Evolutionary conservation across 148 eudicot genomes (phyloP).

Genomic region (Chenopodium formosanum): DNA sequence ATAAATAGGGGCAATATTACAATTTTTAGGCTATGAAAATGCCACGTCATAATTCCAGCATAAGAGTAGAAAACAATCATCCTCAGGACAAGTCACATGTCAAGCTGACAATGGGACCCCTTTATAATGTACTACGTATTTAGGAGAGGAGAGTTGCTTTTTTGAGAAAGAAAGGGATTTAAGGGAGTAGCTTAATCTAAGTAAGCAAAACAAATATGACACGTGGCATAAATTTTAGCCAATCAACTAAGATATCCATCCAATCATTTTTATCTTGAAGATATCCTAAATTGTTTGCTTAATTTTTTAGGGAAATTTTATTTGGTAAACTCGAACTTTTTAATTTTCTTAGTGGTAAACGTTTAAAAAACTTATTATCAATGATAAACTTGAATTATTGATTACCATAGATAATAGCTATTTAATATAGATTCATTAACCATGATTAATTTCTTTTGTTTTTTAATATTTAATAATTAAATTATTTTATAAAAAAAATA

Average conservation of each 20-base stretch:
- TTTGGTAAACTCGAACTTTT: too few relatives aligned
- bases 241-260: slow-evolving; percentile 17
- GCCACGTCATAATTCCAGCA: slow-evolving; percentile 20
- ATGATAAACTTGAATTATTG: too few relatives aligned
- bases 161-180: too few relatives aligned
- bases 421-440: too few relatives aligned
- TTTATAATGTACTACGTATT: background rate
- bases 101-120: background rate
- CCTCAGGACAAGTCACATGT: slow-evolving; percentile 28
- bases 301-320: too few relatives aligned
- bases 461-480: too few relatives aligned
- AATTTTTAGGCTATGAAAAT: slow-evolving; percentile 7
- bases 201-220: background rate
- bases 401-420: too few relatives aligned
- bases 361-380: too few relatives aligned
- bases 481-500: too few relatives aligned
- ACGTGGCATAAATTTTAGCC: slow-evolving; percentile 25
- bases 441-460: too few relatives aligned
- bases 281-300: too few relatives aligned
- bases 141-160: background rate
- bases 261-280: slow-evolving; percentile 18
- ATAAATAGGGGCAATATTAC: background rate
- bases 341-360: too few relatives aligned
- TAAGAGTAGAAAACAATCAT: slow-evolving; percentile 14
- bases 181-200: background rate